Evolutionary conservation across 108 stramenopile species (phyloP).

Genomic region (Fistulifera pelliculosa): DNA sequence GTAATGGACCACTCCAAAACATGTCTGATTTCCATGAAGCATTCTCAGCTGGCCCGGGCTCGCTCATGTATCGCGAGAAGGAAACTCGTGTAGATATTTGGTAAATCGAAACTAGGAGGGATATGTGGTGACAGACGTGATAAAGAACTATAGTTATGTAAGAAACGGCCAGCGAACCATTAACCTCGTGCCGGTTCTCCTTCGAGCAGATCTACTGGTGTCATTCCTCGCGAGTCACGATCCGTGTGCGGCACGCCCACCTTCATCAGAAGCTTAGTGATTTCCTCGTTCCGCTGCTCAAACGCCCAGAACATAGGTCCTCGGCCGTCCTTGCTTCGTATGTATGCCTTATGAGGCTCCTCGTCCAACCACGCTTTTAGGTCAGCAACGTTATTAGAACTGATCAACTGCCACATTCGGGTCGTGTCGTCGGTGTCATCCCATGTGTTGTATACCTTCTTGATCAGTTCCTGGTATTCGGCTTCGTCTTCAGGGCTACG

Average conservation of each 20-base stretch:
- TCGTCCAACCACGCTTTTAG: slow-evolving; percentile 54
- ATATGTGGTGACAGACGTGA: too few species aligned
- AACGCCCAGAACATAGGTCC: slow-evolving; percentile 92
- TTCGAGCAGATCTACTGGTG: slow-evolving; percentile 67
- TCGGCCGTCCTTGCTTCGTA: slow-evolving; percentile 80
- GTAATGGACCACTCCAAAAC: slow-evolving; percentile 69
- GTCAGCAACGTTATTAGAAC: slow-evolving; percentile 42
- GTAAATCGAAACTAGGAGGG: too few species aligned
- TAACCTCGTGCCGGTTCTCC: slow-evolving; percentile 6
- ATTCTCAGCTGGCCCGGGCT: slow-evolving; percentile 33
- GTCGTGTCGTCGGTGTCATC: slow-evolving; percentile 79
- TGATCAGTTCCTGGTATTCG: slow-evolving; percentile 21
- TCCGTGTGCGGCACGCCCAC: slow-evolving; percentile 72
- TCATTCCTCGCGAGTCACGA: slow-evolving; percentile 65
- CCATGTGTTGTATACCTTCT: slow-evolving; percentile 68
- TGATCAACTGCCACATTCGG: slow-evolving; percentile 79
- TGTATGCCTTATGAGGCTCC: slow-evolving; percentile 66
- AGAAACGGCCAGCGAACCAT: too few species aligned
- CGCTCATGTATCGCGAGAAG: slow-evolving; percentile 49
- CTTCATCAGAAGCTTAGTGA: slow-evolving; percentile 72
- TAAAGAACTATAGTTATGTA: too few species aligned
- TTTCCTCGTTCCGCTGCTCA: slow-evolving; percentile 68
- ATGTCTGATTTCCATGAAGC: slow-evolving; percentile 70
- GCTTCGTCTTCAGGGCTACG: slow-evolving; percentile 10
- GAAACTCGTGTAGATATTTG: slow-evolving; percentile 74